Percentiles rank a stretch among this genome's conserved stretches.
Evolutionary conservation across 495 filamentous ascomycete species (phyloP).

Genomic region (Aspergillus avenaceus): DNA sequence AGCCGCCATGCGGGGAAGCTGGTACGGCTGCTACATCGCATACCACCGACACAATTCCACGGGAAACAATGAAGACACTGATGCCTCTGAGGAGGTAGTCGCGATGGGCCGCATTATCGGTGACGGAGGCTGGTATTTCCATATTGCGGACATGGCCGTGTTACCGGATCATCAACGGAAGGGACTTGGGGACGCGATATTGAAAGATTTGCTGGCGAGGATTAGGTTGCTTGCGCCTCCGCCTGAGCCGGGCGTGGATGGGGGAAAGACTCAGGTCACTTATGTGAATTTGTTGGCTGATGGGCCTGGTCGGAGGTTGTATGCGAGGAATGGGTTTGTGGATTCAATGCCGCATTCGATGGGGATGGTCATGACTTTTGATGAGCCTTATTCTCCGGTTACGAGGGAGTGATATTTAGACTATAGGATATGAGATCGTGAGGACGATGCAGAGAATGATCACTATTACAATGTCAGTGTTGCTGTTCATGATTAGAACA

Average conservation of each 20-base stretch:
- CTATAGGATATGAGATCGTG: too few species aligned
- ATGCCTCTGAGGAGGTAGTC: conserved; percentile 9
- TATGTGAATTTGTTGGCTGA: conserved; percentile 48
- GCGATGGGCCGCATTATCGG: conserved; percentile 51
- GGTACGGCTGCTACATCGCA: conserved; percentile 40
- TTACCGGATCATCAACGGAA: conserved; percentile 44
- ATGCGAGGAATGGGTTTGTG: conserved; percentile 46
- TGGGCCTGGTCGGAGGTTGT: conserved; percentile 38
- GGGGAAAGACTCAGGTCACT: conserved; percentile 10
- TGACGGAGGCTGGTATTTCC: conserved; percentile 52
- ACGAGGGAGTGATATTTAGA: too few species aligned
- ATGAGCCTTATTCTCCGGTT: background rate
- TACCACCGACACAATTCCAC: conserved; percentile 10
- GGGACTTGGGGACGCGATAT: conserved; percentile 44
- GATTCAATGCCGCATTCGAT: conserved; percentile 27
- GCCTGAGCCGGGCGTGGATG: conserved; percentile 18
- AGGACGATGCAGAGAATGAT: too few species aligned
- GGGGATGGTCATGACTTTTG: conserved; percentile 21
- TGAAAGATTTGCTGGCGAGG: conserved; percentile 36
- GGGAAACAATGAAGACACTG: background rate
- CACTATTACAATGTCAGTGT: too few species aligned
- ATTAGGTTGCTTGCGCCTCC: conserved; percentile 30
- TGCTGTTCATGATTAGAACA: too few species aligned
- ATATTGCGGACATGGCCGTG: conserved; percentile 51
- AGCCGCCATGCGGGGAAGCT: conserved; percentile 29